phyloP scores from a whole-genome alignment of 441 rosid genomes.

The Euphorbia corollata region DNA sequence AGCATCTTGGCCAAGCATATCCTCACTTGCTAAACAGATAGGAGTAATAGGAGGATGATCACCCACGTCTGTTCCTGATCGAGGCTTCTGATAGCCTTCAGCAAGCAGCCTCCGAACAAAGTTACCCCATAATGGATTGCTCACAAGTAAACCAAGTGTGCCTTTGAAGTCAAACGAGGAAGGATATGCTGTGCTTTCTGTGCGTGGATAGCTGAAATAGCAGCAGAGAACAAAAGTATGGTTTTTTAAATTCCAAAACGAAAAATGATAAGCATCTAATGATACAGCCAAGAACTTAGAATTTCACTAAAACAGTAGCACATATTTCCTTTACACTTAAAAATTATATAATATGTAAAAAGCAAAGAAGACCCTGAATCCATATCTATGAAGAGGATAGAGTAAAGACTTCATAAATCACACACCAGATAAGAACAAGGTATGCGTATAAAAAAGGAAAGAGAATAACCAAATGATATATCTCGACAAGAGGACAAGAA shows the following conservation, averaged over 20 bases:
- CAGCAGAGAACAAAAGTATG: constrained; percentile 15
- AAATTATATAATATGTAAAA: too few species aligned
- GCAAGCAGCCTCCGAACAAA: constrained; percentile 48
- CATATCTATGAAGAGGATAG: not conserved
- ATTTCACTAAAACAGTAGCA: constrained; percentile 3
- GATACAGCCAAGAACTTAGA: not conserved
- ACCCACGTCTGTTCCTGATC: constrained; percentile 75
- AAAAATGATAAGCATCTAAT: not conserved
- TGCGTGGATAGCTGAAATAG: constrained; percentile 71
- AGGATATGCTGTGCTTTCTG: constrained; percentile 94
- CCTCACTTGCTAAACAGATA: constrained; percentile 66
- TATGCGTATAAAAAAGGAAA: not conserved
- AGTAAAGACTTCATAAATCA: not conserved
- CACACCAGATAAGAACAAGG: not conserved
- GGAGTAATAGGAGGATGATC: constrained; percentile 99
- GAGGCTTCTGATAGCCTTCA: constrained; percentile 64
- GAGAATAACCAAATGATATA: constrained; percentile 12
- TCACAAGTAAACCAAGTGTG: constrained; percentile 55
- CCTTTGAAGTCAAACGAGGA: constrained; percentile 80
- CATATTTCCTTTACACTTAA: not conserved
- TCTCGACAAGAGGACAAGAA: constrained; percentile 15
- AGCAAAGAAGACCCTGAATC: not conserved
- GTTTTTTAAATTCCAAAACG: constrained; percentile 9
- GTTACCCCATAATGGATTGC: constrained; percentile 55
- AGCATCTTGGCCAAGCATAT: constrained; percentile 65